Evolutionary conservation across 2,329 filamentous ascomycete species (phyloP).

Genomic region (Zymoseptoria passerinii): DNA sequence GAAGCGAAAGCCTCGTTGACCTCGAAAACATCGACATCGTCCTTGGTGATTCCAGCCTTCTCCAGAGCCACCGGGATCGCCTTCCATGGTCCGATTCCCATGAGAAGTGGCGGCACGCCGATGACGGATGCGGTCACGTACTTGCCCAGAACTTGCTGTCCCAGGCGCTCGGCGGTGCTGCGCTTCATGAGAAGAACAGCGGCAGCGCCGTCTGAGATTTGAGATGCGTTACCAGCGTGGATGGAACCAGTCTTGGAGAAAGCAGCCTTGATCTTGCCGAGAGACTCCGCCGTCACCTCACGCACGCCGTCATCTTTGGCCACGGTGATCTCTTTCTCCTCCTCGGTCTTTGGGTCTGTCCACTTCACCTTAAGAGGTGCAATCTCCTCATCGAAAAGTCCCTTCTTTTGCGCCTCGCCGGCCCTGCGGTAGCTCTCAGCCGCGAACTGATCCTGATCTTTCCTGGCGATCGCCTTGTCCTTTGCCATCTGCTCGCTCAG

Average conservation of each 20-base stretch:
- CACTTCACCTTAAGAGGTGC: slow-evolving; percentile 76
- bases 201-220: slow-evolving; percentile 92
- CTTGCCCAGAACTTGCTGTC: slow-evolving; percentile 85
- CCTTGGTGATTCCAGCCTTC: slow-evolving; percentile 75
- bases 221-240: slow-evolving; percentile 91
- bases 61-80: slow-evolving; percentile 87
- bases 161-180: slow-evolving; percentile 76
- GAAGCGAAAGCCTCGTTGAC: slow-evolving; percentile 99
- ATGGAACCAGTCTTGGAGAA: slow-evolving; percentile 89
- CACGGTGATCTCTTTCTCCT: slow-evolving; percentile 76
- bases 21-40: slow-evolving; percentile 95
- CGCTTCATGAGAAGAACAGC: slow-evolving; percentile 95
- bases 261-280: slow-evolving; percentile 83
- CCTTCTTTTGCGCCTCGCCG: slow-evolving; percentile 69
- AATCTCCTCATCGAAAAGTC: slow-evolving; percentile 92
- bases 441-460: slow-evolving; percentile 82
- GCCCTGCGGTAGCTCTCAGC: slow-evolving; percentile 91
- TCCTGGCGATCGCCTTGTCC: slow-evolving; percentile 63
- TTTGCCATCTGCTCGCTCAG: slow-evolving; percentile 93
- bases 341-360: slow-evolving; percentile 82
- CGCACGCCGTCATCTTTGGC: slow-evolving; percentile 81
- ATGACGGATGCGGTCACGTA: slow-evolving; percentile 78
- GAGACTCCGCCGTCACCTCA: slow-evolving; percentile 73
- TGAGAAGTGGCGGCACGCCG: slow-evolving; percentile 84
- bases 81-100: slow-evolving; percentile 93